Evolutionary conservation across 371 early-diverging fungal genomes (phyloP), one percentile per base, ranked within the genome.

Genomic region (Batrachochytrium dendrobatidis): DNA sequence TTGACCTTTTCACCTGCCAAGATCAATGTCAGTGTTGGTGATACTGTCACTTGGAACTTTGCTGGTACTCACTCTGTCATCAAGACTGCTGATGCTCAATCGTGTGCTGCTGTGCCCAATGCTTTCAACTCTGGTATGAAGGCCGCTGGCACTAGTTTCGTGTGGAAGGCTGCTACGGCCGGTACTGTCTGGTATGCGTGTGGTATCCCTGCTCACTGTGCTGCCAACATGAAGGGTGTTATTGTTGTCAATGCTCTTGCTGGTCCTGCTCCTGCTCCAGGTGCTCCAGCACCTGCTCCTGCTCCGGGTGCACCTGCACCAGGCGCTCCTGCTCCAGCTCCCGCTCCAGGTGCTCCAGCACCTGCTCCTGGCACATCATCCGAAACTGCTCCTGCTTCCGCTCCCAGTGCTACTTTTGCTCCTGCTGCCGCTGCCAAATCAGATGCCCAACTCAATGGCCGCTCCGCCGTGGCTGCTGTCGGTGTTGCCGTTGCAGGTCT

Each of bases 151-250:
- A 3, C 7, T 26, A 45, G 24, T 12, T 45, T 45, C 46, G 26
- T 3, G 5, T 12, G 17, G 6, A 57, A 12, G 4, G 3, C 20
- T 46, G 5, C 6, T 20, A 17, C 3, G 34, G 18, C 56, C 22
- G 56, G 46, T 25, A 50, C 24, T 46, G 33, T 57, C 5, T 55
- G 56, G 46, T 55, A 43, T 46, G 22, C 45, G 6, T 43, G 56
- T 20, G 25, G 3, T 5, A 25, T 55, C 56, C 45, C n/a, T n/a
- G 52, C 52, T 4, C 52, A 52, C 52, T 52, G 52, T 32, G 22
- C 52, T 3, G 4, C 3, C 5, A 32, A 32, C 32, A 52, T 52
- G 52, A 28, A 32, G 20, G 52, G 52, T 20, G 52, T 52, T 32
- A 32, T 52, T 5, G 30, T 28, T 52, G 52, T 52, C 6, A 6